These are phyloP conservation scores for Podochytrium sp. DNA, from an alignment of 192 early-diverging fungal species.

Conservation along the genomic window DNA sequence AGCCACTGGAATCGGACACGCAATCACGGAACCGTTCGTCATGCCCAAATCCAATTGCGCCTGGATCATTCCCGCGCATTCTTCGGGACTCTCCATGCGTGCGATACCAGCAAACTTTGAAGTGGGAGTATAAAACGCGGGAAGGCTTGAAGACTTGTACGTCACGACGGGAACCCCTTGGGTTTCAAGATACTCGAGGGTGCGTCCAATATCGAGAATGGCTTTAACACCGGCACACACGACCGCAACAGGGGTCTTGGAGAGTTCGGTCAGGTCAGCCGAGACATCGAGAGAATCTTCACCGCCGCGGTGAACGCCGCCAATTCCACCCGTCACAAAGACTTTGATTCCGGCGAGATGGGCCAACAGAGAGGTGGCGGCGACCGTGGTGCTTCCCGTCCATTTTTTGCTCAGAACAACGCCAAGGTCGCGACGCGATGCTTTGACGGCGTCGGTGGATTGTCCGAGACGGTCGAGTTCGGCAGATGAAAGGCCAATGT, in stretches of 20 bases:
- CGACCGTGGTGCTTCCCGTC: conserved; percentile 88
- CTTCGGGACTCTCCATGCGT: conserved; percentile 51
- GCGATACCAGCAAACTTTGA: conserved; percentile 69
- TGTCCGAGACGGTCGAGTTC: conserved; percentile 49
- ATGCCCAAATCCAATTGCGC: conserved; percentile 62
- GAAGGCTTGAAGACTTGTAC: conserved; percentile 68
- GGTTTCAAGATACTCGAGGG: conserved; percentile 80
- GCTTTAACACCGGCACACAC: conserved; percentile 96
- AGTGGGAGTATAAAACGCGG: conserved; percentile 86
- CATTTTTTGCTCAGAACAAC: conserved; percentile 69
- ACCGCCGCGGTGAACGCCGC: conserved; percentile 90
- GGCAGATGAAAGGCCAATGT: conserved; percentile 78
- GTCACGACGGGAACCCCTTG: conserved; percentile 90
- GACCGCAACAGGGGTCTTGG: conserved; percentile 89
- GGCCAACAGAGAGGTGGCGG: conserved; percentile 89
- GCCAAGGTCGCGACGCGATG: conserved; percentile 84
- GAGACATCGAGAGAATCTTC: conserved; percentile 71
- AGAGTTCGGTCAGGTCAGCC: conserved; percentile 91
- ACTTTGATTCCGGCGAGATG: conserved; percentile 82
- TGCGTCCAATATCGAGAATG: conserved; percentile 92
- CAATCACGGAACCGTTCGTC: conserved; percentile 82
- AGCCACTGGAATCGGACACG: conserved; percentile 83
- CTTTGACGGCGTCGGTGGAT: conserved; percentile 63
- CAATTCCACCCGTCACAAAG: conserved; percentile 97
- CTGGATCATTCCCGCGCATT: conserved; percentile 63